These are phyloP conservation scores for Lipomyces yamanashiensis DNA, from an alignment of 805 yeast species.

Conservation along the genomic window DNA sequence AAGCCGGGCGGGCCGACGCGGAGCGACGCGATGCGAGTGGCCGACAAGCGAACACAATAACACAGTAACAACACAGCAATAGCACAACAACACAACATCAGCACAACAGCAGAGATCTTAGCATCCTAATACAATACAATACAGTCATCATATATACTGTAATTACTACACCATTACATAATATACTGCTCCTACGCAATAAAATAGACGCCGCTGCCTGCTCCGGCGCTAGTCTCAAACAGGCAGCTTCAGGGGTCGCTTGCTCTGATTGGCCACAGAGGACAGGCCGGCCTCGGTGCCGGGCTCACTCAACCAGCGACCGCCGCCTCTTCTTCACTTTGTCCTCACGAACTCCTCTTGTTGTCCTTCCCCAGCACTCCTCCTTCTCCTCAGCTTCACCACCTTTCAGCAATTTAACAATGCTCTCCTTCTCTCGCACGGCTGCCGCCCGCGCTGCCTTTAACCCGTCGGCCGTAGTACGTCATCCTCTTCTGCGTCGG, in stretches of 20 bases:
- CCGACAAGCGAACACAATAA: neutral
- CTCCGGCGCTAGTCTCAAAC: constrained; percentile 24
- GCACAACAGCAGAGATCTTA: no score
- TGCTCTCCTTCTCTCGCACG: constrained; percentile 14
- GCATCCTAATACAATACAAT: no score
- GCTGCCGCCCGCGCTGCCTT: neutral
- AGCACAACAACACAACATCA: no score
- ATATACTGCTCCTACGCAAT: no score
- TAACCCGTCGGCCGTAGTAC: no score
- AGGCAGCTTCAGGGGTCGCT: constrained; percentile 7
- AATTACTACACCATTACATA: no score
- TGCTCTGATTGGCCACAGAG: constrained; percentile 17
- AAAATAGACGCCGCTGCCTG: constrained; percentile 6
- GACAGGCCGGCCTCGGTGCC: constrained; percentile 1
- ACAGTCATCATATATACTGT: no score
- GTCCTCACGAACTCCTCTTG: neutral
- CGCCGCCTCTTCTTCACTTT: neutral
- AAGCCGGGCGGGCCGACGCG: constrained; percentile 14
- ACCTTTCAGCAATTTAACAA: neutral
- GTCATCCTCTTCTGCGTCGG: no score
- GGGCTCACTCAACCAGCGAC: neutral
- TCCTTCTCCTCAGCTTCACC: neutral
- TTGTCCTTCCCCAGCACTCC: neutral
- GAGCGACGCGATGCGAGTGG: neutral
- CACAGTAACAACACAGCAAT: neutral